A percentile compares a stretch with the other conserved stretches of the same genome.
Conservation (phyloP, 2,329 filamentous ascomycete species). For the Cadophora gregata region DNA sequence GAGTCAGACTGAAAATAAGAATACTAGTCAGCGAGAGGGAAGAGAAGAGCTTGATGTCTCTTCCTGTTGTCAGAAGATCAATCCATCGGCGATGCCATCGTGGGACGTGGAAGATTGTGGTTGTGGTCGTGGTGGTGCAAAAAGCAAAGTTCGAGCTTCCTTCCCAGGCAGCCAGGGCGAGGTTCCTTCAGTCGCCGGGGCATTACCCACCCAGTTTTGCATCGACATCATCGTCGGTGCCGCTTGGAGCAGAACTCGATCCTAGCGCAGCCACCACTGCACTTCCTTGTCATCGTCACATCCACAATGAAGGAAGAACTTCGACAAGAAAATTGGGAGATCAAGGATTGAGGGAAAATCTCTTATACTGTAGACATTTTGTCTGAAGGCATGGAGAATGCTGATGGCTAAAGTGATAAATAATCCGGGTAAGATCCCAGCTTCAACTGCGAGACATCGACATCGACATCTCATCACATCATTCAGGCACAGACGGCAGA, state of each 20-base stretch:
- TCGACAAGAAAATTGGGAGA: not conserved
- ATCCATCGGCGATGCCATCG: constrained; percentile 21
- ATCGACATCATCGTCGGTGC: constrained; percentile 24
- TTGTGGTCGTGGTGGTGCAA: constrained; percentile 14
- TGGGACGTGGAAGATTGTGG: constrained; percentile 8
- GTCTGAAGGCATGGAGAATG: not conserved
- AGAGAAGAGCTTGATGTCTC: constrained; percentile 23
- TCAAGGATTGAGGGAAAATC: not conserved
- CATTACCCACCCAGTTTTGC: constrained; percentile 17
- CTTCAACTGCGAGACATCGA: not conserved
- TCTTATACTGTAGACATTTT: not conserved
- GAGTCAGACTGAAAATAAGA: not conserved
- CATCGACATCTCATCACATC: constrained; percentile 3
- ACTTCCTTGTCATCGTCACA: not conserved
- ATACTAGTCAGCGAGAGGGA: not conserved
- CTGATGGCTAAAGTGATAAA: not conserved
- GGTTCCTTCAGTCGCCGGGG: not conserved
- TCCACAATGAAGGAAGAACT: not conserved
- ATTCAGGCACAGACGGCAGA: constrained; percentile 14
- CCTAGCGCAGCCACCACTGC: constrained; percentile 9
- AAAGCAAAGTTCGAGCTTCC: constrained; percentile 20
- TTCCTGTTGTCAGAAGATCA: constrained; percentile 21
- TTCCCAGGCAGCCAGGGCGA: not conserved
- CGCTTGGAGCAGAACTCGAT: constrained; percentile 8
- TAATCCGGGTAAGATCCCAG: constrained; percentile 1